phyloP scores from a whole-genome alignment of 2,329 filamentous ascomycete species.

The Talaromyces sp. region DNA sequence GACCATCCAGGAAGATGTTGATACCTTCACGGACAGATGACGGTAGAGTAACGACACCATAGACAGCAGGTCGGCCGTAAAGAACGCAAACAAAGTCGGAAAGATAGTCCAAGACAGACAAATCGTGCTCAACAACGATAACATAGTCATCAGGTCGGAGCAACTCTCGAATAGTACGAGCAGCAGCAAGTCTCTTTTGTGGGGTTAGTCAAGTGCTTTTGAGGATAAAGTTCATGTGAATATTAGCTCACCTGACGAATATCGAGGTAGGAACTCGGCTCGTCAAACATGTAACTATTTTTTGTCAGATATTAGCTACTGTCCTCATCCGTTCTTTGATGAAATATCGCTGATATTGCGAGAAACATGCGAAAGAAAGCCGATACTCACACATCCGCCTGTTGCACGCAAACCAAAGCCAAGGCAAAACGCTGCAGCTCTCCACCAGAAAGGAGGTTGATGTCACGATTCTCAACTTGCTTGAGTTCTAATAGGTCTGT shows the following conservation, averaged over 20 bases:
- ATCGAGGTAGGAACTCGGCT: conserved; percentile 98
- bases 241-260: conserved; percentile 47
- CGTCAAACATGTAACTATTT: conserved; percentile 91
- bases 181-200: conserved; percentile 93
- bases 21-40: conserved; percentile 97
- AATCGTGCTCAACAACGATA: conserved; percentile 98
- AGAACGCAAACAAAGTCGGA: conserved; percentile 98
- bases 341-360: background rate
- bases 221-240: background rate
- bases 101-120: conserved; percentile 96
- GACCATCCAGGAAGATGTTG: conserved; percentile 98
- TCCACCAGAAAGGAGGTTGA: conserved; percentile 87
- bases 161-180: conserved; percentile 86
- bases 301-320: background rate
- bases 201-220: background rate
- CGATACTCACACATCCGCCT: conserved; percentile 73
- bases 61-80: conserved; percentile 91
- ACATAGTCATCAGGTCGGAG: conserved; percentile 89
- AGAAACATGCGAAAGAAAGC: background rate
- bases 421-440: conserved; percentile 98
- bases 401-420: conserved; percentile 89
- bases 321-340: background rate
- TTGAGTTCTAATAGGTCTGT: conserved; percentile 62
- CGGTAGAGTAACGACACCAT: conserved; percentile 95
- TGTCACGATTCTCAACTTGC: conserved; percentile 88